These are phyloP conservation scores for Penicillium soppii DNA, from an alignment of 495 filamentous ascomycete genomes.

Conservation along the genomic window DNA sequence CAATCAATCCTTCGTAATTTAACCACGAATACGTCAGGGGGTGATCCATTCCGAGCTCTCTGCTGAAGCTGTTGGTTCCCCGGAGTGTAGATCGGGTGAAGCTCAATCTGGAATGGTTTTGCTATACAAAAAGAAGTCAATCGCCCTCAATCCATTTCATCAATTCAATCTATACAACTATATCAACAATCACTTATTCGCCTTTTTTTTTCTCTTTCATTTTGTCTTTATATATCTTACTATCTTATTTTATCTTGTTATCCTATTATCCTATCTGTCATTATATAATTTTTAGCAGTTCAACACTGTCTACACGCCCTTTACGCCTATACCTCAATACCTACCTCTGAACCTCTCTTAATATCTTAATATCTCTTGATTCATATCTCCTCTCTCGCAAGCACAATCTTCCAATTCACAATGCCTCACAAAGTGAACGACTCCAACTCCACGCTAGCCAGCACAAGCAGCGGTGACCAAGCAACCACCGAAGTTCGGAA, in stretches of 20 bases:
- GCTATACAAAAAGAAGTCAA: conserved; percentile 29
- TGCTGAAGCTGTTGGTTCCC: conserved; percentile 21
- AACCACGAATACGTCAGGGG: conserved; percentile 32
- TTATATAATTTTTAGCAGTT: conserved; percentile 23
- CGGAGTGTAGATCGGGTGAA: conserved; percentile 29
- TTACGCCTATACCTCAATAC: conserved; percentile 2
- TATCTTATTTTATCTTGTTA: conserved; percentile 10
- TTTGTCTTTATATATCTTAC: conserved; percentile 5
- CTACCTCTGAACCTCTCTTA: neutral
- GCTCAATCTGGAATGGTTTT: conserved; percentile 28
- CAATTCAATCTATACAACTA: conserved; percentile 11
- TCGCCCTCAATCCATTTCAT: conserved; percentile 13
- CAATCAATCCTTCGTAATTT: conserved; percentile 16
- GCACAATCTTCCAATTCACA: conserved; percentile 10
- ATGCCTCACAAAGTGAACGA: conserved; percentile 49
- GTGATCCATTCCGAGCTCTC: conserved; percentile 26
- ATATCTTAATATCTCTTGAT: conserved; percentile 6
- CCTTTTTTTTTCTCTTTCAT: conserved; percentile 7
- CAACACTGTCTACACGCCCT: conserved; percentile 25
- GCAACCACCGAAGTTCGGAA: conserved; percentile 38
- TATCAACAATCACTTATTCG: conserved; percentile 1
- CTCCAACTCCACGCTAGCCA: conserved; percentile 45
- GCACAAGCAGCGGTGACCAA: conserved; percentile 39
- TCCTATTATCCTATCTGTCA: too few relatives aligned
- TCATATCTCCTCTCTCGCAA: too few relatives aligned